Evolutionary conservation across 1,139 yeast genomes (phyloP).

Genomic region (Debaryomyces robertsiae): DNA sequence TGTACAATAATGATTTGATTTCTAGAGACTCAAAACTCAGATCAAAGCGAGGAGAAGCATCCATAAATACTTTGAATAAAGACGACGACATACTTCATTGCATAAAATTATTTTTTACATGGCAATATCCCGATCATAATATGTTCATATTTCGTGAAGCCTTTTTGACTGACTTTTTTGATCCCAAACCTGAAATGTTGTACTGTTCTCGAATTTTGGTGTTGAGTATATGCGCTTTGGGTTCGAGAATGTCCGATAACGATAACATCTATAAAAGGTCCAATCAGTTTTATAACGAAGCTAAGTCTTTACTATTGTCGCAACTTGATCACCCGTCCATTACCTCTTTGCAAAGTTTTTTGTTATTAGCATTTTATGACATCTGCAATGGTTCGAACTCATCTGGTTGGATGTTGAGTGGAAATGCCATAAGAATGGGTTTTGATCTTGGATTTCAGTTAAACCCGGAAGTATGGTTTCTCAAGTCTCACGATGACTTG

Average conservation of each 20-base stretch:
- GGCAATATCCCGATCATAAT: constrained; percentile 68
- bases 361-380: constrained; percentile 57
- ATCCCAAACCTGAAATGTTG: constrained; percentile 46
- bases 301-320: constrained; percentile 43
- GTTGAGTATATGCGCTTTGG: constrained; percentile 58
- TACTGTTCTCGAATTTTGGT: constrained; percentile 57
- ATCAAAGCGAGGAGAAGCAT: constrained; percentile 26
- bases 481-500: constrained; percentile 31
- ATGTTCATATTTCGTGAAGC: constrained; percentile 67
- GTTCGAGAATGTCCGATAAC: constrained; percentile 51
- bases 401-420: constrained; percentile 63
- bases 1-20: constrained; percentile 42
- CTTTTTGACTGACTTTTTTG: constrained; percentile 59
- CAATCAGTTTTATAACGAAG: constrained; percentile 46
- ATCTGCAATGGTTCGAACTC: constrained; percentile 58
- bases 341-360: constrained; percentile 50
- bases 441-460: constrained; percentile 65
- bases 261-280: constrained; percentile 43
- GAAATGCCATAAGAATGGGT: constrained; percentile 66
- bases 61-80: constrained; percentile 32
- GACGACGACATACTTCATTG: constrained; percentile 51
- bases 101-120: constrained; percentile 57
- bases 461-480: constrained; percentile 62
- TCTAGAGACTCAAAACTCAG: constrained; percentile 20
- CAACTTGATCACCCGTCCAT: constrained; percentile 45